These are phyloP conservation scores for Shiraia sp. DNA, from an alignment of 2,329 filamentous ascomycete species.

Conservation along the genomic window DNA sequence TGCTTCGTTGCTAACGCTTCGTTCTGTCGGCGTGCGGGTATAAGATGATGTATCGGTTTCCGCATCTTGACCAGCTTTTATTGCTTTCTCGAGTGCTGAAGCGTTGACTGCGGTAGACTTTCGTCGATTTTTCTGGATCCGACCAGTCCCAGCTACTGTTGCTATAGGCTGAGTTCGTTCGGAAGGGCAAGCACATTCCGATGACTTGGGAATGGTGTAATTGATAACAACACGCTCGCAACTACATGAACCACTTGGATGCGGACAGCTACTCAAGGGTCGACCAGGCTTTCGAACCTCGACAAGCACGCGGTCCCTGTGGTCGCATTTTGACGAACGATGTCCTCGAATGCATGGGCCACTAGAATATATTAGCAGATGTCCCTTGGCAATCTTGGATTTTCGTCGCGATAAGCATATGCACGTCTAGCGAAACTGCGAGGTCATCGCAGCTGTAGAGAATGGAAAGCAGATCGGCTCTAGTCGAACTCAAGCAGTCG, in stretches of 20 bases:
- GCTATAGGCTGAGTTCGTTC: constrained; percentile 29
- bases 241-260: constrained; percentile 65
- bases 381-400: too few relatives aligned
- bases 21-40: constrained; percentile 38
- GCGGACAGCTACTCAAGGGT: constrained; percentile 70
- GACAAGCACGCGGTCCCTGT: constrained; percentile 69
- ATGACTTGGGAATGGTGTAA: constrained; percentile 49
- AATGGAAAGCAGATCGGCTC: too few relatives aligned
- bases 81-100: constrained; percentile 37
- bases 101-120: constrained; percentile 36
- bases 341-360: constrained; percentile 77
- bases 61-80: constrained; percentile 36
- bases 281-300: constrained; percentile 73
- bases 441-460: too few relatives aligned
- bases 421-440: neutral
- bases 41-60: constrained; percentile 39
- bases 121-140: constrained; percentile 40
- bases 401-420: neutral
- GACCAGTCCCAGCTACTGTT: constrained; percentile 25
- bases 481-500: too few relatives aligned
- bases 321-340: constrained; percentile 74
- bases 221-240: constrained; percentile 64
- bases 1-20: constrained; percentile 36
- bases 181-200: constrained; percentile 44
- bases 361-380: constrained; percentile 46